Evolutionary conservation across 176 grass and related monocot genomes (phyloP).

Genomic region (Ensete glaucum): DNA sequence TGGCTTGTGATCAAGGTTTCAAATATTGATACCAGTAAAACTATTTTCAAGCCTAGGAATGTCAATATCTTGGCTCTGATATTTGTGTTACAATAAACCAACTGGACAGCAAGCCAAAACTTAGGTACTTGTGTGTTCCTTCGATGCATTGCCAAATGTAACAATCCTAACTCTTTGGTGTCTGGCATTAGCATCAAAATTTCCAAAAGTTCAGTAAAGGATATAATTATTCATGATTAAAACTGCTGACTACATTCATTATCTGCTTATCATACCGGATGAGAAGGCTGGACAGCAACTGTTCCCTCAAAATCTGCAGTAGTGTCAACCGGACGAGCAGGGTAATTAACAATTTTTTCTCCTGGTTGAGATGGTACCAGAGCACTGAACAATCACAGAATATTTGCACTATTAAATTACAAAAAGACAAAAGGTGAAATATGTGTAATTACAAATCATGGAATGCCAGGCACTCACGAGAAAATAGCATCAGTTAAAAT

Average conservation of each 20-base stretch:
- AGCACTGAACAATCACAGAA: slow-evolving; percentile 49
- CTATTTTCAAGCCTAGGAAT: not conserved
- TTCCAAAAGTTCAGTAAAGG: not conserved
- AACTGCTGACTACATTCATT: not conserved
- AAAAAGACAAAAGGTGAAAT: not conserved
- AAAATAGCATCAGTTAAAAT: not conserved
- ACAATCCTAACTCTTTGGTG: too few species aligned
- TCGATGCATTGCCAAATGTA: too few species aligned
- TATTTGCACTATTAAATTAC: slow-evolving; percentile 2
- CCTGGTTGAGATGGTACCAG: slow-evolving; percentile 69
- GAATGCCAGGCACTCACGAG: not conserved
- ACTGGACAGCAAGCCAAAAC: not conserved
- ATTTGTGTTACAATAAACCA: not conserved
- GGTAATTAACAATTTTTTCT: slow-evolving; percentile 72
- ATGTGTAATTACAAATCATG: not conserved
- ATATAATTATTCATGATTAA: not conserved
- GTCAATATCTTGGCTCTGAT: not conserved
- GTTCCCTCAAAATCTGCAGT: slow-evolving; percentile 97
- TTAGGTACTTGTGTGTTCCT: not conserved
- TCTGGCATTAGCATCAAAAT: not conserved
- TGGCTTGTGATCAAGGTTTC: not conserved
- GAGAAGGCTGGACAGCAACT: slow-evolving; percentile 76
- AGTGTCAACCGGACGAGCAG: slow-evolving; percentile 86
- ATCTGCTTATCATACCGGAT: slow-evolving; percentile 43
- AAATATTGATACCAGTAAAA: not conserved